A percentile compares a stretch with the other conserved stretches of the same genome.
These are phyloP conservation scores for Torulaspora quercuum DNA, from an alignment of 805 yeast species.

Conservation along the genomic window DNA sequence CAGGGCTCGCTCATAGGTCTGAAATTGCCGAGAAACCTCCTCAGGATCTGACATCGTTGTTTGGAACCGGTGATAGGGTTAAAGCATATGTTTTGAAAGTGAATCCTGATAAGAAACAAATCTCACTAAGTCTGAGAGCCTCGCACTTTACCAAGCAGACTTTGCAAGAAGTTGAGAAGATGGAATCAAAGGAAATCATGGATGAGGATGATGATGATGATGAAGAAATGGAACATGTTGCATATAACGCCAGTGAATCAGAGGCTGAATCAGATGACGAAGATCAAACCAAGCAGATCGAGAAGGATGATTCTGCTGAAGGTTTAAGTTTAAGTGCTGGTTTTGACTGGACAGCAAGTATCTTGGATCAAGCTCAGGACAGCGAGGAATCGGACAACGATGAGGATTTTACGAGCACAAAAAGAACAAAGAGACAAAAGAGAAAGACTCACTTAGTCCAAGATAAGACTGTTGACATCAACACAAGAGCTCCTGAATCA, in stretches of 20 bases:
- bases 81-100: constrained; percentile 73
- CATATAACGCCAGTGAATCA: constrained; percentile 32
- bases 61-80: constrained; percentile 87
- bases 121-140: constrained; percentile 92
- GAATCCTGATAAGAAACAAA: constrained; percentile 62
- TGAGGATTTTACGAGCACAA: constrained; percentile 46
- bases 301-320: constrained; percentile 31
- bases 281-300: constrained; percentile 25
- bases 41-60: constrained; percentile 58
- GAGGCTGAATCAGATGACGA: constrained; percentile 36
- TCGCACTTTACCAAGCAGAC: constrained; percentile 60
- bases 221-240: constrained; percentile 32
- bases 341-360: constrained; percentile 94
- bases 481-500: constrained; percentile 86
- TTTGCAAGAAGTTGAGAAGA: constrained; percentile 26
- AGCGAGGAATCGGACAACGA: constrained; percentile 53
- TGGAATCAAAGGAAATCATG: constrained; percentile 19
- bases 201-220: constrained; percentile 27
- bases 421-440: constrained; percentile 46
- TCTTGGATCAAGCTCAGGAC: constrained; percentile 73
- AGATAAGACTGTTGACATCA: constrained; percentile 82
- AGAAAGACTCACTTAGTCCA: constrained; percentile 47
- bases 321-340: constrained; percentile 77
- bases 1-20: constrained; percentile 84
- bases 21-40: constrained; percentile 71